Conservation (phyloP, 129 eudicot species). For the Sambucus nigra region DNA sequence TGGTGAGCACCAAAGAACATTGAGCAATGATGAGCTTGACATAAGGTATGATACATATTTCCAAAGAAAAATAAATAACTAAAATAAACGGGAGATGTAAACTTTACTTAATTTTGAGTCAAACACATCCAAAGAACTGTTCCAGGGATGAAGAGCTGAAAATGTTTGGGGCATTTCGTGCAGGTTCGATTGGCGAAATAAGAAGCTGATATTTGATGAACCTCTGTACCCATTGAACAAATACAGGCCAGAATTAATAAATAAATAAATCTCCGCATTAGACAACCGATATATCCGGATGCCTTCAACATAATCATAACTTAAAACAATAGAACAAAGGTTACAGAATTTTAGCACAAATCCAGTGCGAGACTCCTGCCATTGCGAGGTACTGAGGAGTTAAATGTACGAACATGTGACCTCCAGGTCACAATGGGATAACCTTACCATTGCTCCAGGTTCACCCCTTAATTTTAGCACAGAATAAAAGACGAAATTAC, state of each 20-base stretch:
- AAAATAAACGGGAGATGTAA: slow-evolving; percentile 2
- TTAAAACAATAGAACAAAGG: not conserved
- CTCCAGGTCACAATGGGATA: too few species aligned
- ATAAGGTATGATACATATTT: not conserved
- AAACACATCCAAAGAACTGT: slow-evolving; percentile 52
- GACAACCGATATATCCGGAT: not conserved
- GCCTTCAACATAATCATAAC: not conserved
- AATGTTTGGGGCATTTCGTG: slow-evolving; percentile 46
- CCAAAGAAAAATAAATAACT: not conserved
- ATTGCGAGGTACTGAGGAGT: too few species aligned
- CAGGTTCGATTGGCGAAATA: slow-evolving; percentile 47
- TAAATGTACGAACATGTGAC: too few species aligned
- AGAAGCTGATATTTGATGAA: slow-evolving; percentile 75
- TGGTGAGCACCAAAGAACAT: not conserved
- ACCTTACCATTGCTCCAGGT: too few species aligned
- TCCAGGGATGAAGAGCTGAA: slow-evolving; percentile 57
- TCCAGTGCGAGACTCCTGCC: too few species aligned
- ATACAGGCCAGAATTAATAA: not conserved
- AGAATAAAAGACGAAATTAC: too few species aligned
- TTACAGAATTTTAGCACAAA: too few species aligned
- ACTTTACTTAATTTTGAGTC: slow-evolving; percentile 14
- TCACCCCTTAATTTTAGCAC: too few species aligned
- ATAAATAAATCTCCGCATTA: not conserved
- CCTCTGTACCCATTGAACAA: slow-evolving; percentile 38
- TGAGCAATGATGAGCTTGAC: not conserved